A percentile compares a stretch with the other conserved stretches of the same genome.
phyloP scores from a whole-genome alignment of 1,139 yeast genomes.

The Debaryomyces singareniensis region DNA sequence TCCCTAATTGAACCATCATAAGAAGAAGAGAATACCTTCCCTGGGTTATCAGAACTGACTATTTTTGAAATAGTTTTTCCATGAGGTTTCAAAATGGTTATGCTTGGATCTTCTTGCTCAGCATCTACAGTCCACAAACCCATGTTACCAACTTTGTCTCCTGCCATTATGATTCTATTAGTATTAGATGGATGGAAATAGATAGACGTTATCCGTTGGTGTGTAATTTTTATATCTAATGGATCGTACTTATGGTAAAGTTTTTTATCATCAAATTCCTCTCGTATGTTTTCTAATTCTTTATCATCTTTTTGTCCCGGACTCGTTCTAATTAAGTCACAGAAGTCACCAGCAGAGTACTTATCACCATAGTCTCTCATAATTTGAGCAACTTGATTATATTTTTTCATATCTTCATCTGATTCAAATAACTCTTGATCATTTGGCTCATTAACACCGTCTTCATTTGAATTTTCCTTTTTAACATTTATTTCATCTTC shows the following conservation, averaged over 20 bases:
- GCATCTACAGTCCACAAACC: slow-evolving; percentile 84
- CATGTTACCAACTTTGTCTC: slow-evolving; percentile 77
- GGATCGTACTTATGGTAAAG: slow-evolving; percentile 58
- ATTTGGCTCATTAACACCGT: slow-evolving; percentile 15
- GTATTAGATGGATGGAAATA: slow-evolving; percentile 67
- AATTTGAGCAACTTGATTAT: slow-evolving; percentile 30
- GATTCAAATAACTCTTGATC: slow-evolving; percentile 6
- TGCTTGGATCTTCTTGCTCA: slow-evolving; percentile 45
- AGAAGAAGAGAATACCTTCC: slow-evolving; percentile 61
- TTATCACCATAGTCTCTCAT: slow-evolving; percentile 44
- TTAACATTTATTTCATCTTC: slow-evolving; percentile 12
- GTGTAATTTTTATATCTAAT: slow-evolving; percentile 63
- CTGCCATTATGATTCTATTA: slow-evolving; percentile 68
- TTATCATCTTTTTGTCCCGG: slow-evolving; percentile 23
- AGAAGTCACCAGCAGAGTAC: slow-evolving; percentile 77
- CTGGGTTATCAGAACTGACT: slow-evolving; percentile 45
- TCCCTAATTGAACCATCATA: slow-evolving; percentile 83
- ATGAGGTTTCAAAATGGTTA: slow-evolving; percentile 64
- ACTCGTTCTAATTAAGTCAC: slow-evolving; percentile 39
- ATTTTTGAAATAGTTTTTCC: slow-evolving; percentile 67
- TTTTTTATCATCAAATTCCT: slow-evolving; percentile 44
- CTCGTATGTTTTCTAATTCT: slow-evolving; percentile 39
- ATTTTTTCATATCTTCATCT: slow-evolving; percentile 24
- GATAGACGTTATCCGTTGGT: slow-evolving; percentile 67
- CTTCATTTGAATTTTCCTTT: slow-evolving; percentile 5